A percentile compares a stretch with the other conserved stretches of the same genome.
These are phyloP conservation scores for Yamadazyma dendronema DNA, from an alignment of 1,139 yeast genomes.

Conservation along the genomic window DNA sequence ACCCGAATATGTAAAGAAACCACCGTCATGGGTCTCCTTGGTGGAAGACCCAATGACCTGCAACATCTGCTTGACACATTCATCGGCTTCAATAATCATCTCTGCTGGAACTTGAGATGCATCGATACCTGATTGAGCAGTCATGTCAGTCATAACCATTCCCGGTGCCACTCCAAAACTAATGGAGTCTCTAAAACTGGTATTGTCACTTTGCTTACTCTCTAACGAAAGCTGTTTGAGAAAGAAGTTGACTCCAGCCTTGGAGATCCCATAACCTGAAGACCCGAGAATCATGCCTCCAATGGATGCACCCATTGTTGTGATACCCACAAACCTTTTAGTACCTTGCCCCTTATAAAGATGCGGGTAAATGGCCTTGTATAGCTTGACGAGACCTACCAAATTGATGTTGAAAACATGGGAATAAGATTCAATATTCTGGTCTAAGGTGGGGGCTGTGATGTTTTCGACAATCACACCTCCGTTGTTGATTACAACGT, in stretches of 20 bases:
- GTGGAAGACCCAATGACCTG: neutral
- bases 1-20: neutral
- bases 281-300: neutral
- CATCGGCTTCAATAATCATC: neutral
- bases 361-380: constrained; percentile 8
- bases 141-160: constrained; percentile 24
- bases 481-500: constrained; percentile 9
- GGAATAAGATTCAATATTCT: constrained; percentile 15
- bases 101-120: neutral
- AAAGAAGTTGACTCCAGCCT: constrained; percentile 8
- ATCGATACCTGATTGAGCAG: neutral
- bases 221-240: constrained; percentile 6
- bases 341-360: constrained; percentile 8
- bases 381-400: constrained; percentile 12
- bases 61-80: neutral
- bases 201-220: constrained; percentile 36
- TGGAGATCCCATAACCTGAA: constrained; percentile 6
- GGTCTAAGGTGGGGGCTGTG: neutral
- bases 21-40: neutral
- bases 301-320: constrained; percentile 20
- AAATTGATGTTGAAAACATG: constrained; percentile 13
- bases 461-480: neutral
- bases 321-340: constrained; percentile 10
- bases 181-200: constrained; percentile 1
- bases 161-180: constrained; percentile 29